phyloP scores from a whole-genome alignment of 768 basidiomycete genomes.

The Vishniacozyma victoriae region DNA sequence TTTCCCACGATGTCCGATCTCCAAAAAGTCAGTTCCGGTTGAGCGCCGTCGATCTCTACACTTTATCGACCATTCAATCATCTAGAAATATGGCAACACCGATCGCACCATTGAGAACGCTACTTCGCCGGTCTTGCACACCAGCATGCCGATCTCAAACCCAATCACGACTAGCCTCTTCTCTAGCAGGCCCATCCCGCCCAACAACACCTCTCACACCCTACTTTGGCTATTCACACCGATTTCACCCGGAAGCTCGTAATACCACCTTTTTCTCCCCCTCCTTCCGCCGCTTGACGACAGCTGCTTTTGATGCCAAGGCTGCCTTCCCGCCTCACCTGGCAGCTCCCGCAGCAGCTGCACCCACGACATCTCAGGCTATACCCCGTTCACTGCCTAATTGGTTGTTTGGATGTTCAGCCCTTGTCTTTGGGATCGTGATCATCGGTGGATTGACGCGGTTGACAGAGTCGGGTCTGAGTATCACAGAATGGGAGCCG shows the following conservation, averaged over 20 bases:
- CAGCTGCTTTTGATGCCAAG: not conserved
- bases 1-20: too few species aligned
- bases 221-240: not conserved
- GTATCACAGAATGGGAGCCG: constrained; percentile 96
- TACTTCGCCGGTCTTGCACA: too few species aligned
- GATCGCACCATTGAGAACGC: too few species aligned
- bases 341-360: constrained; percentile 1
- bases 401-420: constrained; percentile 81
- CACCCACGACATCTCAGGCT: not conserved
- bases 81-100: too few species aligned
- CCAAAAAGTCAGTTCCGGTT: not conserved
- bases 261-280: constrained; percentile 12
- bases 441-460: constrained; percentile 95
- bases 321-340: not conserved
- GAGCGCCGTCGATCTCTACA: not conserved
- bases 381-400: constrained; percentile 53
- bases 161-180: too few species aligned
- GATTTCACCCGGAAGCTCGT: too few species aligned
- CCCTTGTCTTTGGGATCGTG: constrained; percentile 82
- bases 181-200: too few species aligned
- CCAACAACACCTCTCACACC: not conserved
- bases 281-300: constrained; percentile 6
- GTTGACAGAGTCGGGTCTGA: constrained; percentile 92
- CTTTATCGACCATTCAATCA: not conserved
- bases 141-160: too few species aligned